Percentiles rank a stretch among this genome's conserved stretches.
These are phyloP conservation scores for Aureobasidium sp. DNA, from an alignment of 2,329 filamentous ascomycete genomes.

Conservation along the genomic window DNA sequence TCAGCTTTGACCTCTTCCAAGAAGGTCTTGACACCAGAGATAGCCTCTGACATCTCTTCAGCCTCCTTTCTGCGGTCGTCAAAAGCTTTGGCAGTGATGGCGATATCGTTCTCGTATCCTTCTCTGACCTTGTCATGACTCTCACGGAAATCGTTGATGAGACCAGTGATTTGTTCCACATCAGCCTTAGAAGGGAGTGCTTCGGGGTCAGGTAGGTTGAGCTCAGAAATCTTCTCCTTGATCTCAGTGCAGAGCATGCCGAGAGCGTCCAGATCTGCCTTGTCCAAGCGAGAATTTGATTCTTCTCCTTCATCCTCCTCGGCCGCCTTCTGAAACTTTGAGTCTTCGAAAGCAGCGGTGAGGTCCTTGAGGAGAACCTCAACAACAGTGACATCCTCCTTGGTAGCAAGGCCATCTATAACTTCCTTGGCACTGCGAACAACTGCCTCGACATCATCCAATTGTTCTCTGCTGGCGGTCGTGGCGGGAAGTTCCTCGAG, in stretches of 20 bases:
- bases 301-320: constrained; percentile 40
- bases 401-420: constrained; percentile 59
- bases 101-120: constrained; percentile 65
- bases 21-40: constrained; percentile 69
- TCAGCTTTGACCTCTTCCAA: constrained; percentile 73
- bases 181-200: constrained; percentile 70
- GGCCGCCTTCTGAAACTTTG: constrained; percentile 31
- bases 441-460: constrained; percentile 59
- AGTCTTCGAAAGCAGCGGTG: constrained; percentile 66
- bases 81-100: constrained; percentile 68
- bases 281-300: constrained; percentile 52
- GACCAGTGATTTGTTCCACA: constrained; percentile 54
- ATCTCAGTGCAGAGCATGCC: constrained; percentile 78
- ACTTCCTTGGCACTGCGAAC: constrained; percentile 70
- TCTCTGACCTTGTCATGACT: constrained; percentile 63
- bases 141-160: constrained; percentile 46
- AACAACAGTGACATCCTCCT: constrained; percentile 69
- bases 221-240: constrained; percentile 68
- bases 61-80: constrained; percentile 82
- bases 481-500: constrained; percentile 77
- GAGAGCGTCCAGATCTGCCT: constrained; percentile 73
- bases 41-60: constrained; percentile 66
- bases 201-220: constrained; percentile 64
- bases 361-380: constrained; percentile 75
- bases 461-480: constrained; percentile 54